These are phyloP conservation scores for Dictyostelium citrinum DNA, from an alignment of 78 protist species.

Conservation along the genomic window DNA sequence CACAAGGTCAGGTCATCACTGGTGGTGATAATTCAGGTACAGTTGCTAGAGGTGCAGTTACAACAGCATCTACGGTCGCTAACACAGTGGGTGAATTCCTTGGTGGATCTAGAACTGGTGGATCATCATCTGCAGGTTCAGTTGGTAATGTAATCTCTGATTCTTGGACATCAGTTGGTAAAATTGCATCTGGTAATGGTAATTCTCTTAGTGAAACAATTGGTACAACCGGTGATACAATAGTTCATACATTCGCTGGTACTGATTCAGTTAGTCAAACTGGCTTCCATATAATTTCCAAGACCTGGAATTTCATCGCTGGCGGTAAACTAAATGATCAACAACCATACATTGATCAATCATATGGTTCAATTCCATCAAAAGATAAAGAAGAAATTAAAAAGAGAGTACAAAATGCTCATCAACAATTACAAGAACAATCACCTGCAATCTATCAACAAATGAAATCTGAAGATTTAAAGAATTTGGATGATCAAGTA, in stretches of 20 bases:
- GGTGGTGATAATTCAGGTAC: conserved; percentile 25
- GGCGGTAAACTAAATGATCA: not conserved
- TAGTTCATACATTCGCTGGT: not conserved
- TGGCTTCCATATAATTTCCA: not conserved
- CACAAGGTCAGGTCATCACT: conserved; percentile 18
- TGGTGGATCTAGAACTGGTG: conserved; percentile 23
- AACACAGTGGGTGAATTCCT: not conserved
- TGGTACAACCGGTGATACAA: not conserved
- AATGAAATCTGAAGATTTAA: not conserved
- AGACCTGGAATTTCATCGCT: not conserved
- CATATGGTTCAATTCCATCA: not conserved
- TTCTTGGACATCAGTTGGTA: not conserved
- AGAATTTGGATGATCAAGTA: not conserved
- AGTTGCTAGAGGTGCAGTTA: not conserved
- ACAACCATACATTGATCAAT: not conserved
- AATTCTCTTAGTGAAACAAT: not conserved
- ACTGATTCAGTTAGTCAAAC: not conserved
- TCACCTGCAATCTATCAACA: not conserved
- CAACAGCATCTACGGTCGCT: conserved; percentile 3
- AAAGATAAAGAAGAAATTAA: not conserved
- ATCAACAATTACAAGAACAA: not conserved
- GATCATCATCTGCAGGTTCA: conserved; percentile 8
- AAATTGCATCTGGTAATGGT: conserved; percentile 9
- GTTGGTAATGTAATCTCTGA: conserved; percentile 1
- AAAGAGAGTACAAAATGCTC: not conserved